Conservation (phyloP, 2,329 filamentous ascomycete species). For the Nemania sp. region DNA sequence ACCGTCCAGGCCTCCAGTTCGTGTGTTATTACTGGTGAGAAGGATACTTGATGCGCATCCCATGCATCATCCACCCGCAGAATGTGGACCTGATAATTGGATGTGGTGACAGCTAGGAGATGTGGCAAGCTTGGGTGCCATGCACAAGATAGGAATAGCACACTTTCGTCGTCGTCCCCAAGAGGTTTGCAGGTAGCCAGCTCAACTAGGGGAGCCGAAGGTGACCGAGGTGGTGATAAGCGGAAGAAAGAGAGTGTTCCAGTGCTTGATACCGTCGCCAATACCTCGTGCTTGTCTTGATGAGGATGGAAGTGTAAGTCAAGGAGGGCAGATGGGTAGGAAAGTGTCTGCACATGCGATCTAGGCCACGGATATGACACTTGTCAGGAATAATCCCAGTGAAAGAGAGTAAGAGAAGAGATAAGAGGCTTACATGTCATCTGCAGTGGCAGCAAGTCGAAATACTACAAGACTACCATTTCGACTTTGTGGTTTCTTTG, state of each 20-base stretch:
- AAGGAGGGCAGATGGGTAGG: conserved; percentile 73
- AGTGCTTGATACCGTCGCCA: conserved; percentile 79
- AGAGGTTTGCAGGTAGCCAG: conserved; percentile 51
- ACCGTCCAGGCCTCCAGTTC: conserved; percentile 75
- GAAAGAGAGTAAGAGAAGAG: conserved; percentile 9
- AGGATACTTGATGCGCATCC: conserved; percentile 39
- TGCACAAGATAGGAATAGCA: conserved; percentile 71
- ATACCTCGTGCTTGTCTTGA: conserved; percentile 50
- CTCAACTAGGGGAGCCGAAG: conserved; percentile 36
- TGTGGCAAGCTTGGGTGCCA: conserved; percentile 66
- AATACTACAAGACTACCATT: conserved; percentile 76
- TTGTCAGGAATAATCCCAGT: conserved; percentile 17
- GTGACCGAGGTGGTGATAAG: conserved; percentile 38
- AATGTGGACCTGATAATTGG: conserved; percentile 65
- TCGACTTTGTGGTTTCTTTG: conserved; percentile 58
- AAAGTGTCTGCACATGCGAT: conserved; percentile 58
- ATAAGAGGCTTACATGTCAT: conserved; percentile 55
- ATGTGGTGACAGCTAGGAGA: conserved; percentile 71
- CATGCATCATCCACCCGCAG: conserved; percentile 52
- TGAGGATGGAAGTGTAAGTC: conserved; percentile 79
- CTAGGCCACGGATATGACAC: conserved; percentile 43
- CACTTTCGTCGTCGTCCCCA: conserved; percentile 56
- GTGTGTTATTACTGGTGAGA: conserved; percentile 51
- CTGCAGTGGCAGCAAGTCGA: conserved; percentile 48
- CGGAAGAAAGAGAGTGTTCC: conserved; percentile 69